Evolutionary conservation across 768 basidiomycete species (phyloP), one percentile per base, ranked within the genome.

Genomic region (Pleurotus pulmonarius): DNA sequence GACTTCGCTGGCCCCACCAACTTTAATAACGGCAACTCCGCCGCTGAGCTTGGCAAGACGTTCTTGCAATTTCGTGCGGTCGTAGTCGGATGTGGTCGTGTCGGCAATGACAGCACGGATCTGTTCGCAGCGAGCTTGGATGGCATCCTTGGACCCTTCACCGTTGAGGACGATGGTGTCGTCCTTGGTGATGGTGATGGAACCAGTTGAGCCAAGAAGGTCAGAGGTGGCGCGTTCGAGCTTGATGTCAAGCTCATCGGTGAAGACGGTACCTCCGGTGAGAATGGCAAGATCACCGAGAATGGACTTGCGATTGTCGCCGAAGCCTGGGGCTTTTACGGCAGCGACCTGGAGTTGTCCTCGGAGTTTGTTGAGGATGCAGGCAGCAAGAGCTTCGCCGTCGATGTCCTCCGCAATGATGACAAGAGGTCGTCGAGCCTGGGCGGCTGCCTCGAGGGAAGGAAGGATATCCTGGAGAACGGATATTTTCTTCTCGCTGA

Each of bases 361-460:
- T 61, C 96, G 92, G 59, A 99, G 90, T 82, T 98, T 98, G 91
- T 99, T 98, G 72, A 98, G 86, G 67, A 98, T 95, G 69, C 93
- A 95, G 18, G 95, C 96, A 49, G 96, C 96, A 57, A 98, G 87
- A 1, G 95, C 96, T 73, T 99, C 96, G 49, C 96, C 95, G 65
- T 99, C 96, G 59, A 99, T 76, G 70, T 99, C 96, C 77, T 99
- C 96, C 18, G 96, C 96, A 64, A 99, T 89, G 75, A 98, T 97
- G 56, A 99, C 78, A 5, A 99, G 80, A 9, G 96, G 97, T 60
- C 96, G 91, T 59, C 96, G 69, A 68, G 81, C 70, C 74, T 94
- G 83, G 5, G 85, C 89, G 48, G 90, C 87, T 43, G 81, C 78
- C 71, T 94, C 92, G 60, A 98, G 85, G 0, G 92, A 81, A 26